phyloP scores from a whole-genome alignment of 2,329 filamentous ascomycete genomes.

The Aspergillus japonicus region DNA sequence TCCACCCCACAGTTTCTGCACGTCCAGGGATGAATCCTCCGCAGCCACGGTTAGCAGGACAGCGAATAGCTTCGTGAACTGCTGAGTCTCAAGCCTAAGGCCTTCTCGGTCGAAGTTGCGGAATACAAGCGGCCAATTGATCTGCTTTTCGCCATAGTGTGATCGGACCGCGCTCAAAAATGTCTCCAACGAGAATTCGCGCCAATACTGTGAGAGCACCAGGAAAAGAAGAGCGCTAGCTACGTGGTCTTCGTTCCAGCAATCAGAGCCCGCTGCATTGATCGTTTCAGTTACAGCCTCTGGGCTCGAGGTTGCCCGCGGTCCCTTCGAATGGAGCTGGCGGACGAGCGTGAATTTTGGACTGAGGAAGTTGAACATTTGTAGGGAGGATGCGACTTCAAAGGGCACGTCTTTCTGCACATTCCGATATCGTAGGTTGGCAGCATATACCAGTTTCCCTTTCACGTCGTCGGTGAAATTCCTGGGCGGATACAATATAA shows the following conservation, averaged over 20 bases:
- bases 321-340: conserved; percentile 70
- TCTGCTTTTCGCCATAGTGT: conserved; percentile 54
- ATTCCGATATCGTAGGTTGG: conserved; percentile 68
- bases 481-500: conserved; percentile 81
- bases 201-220: conserved; percentile 63
- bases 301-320: conserved; percentile 71
- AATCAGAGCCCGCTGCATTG: conserved; percentile 56
- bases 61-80: conserved; percentile 79
- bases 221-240: conserved; percentile 74
- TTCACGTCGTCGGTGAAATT: conserved; percentile 79
- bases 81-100: conserved; percentile 70
- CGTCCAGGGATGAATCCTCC: conserved; percentile 66
- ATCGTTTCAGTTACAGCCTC: conserved; percentile 66
- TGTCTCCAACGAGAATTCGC: conserved; percentile 65
- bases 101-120: conserved; percentile 76
- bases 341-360: conserved; percentile 52
- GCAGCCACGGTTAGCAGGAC: conserved; percentile 71
- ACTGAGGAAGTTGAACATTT: conserved; percentile 46
- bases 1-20: conserved; percentile 88
- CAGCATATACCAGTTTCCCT: conserved; percentile 61
- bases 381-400: conserved; percentile 44
- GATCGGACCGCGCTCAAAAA: conserved; percentile 60
- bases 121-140: conserved; percentile 70
- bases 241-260: conserved; percentile 77
- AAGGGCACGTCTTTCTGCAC: conserved; percentile 46